Evolutionary conservation across 148 eudicot species (phyloP), one percentile per base, ranked within the genome.

Genomic region (Spergularia bocconei): DNA sequence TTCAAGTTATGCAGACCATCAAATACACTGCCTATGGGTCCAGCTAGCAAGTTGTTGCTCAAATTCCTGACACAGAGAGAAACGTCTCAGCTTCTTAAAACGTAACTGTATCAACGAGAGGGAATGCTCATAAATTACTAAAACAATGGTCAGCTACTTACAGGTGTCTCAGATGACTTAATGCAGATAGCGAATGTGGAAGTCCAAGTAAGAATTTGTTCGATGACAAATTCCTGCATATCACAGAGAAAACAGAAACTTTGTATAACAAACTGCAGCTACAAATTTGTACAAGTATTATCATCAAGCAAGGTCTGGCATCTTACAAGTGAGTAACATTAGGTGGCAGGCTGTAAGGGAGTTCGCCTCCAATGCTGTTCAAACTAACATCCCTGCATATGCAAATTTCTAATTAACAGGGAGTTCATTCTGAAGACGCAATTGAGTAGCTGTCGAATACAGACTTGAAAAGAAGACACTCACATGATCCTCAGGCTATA

Each of bases 241-340:
- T 44, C 12, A 73, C 19, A 29, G 33, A 72, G 41, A 33, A 15
- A 66, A 54, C 14, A 58, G 50, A 25, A 23, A 73, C n/a, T 25
- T 13, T 52, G 19, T 33, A 15, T 23, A 39, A 11, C 12, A 19
- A 50, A 33, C 47, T 58, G 60, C 15, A 67, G 19, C 62, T 69
- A 33, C 57, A 74, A 61, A 21, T 5, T 5, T 64, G 0, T 17
- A 20, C n/a, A 38, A 56, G 44, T 52, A 14, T 39, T 39, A 29
- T 41, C 48, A 44, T 66, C 16, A 17, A 13, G 36, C 36, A 29
- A 29, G 38, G 20, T 13, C n/a, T 59, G 9, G 50, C 50, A 44
- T 77, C 96, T 87, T 86, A 94, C 98, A 94, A 73, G 73, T 88
- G 83, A 16, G 96, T 90, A 80, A 86, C 77, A 71, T 90, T 94